Evolutionary conservation across 768 basidiomycete genomes (phyloP).

Genomic region (Tricholoma saponaceum): DNA sequence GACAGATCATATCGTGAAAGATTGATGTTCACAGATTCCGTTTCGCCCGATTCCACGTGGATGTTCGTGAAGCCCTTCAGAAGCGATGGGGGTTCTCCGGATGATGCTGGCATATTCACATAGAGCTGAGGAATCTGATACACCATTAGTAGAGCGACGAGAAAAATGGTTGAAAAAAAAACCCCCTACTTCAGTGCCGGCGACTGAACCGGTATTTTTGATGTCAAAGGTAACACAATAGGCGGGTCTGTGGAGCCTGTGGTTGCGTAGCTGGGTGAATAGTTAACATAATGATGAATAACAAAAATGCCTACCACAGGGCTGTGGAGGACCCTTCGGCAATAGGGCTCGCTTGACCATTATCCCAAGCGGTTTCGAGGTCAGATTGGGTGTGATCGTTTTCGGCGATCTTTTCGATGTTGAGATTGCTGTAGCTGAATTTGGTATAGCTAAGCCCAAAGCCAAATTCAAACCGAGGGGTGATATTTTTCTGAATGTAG

Average conservation of each 20-base stretch:
- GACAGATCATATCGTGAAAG: constrained; percentile 69
- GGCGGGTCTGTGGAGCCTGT: constrained; percentile 65
- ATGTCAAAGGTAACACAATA: constrained; percentile 62
- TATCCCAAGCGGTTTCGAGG: constrained; percentile 50
- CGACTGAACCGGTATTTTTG: constrained; percentile 55
- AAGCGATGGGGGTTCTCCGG: constrained; percentile 68
- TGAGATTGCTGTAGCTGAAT: constrained; percentile 66
- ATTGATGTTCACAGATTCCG: constrained; percentile 43
- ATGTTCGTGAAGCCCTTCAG: constrained; percentile 69
- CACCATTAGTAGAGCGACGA: not conserved
- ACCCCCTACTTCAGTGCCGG: constrained; percentile 68
- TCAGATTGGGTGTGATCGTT: constrained; percentile 35
- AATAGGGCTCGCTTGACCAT: constrained; percentile 50
- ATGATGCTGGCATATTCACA: constrained; percentile 56
- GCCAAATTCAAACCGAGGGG: constrained; percentile 85
- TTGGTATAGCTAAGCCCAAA: constrained; percentile 85
- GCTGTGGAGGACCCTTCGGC: constrained; percentile 58
- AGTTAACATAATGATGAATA: not conserved
- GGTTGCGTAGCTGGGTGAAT: not conserved
- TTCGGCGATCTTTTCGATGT: constrained; percentile 36
- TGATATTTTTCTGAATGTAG: constrained; percentile 51
- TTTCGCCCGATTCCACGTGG: constrained; percentile 44
- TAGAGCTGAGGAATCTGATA: constrained; percentile 71
- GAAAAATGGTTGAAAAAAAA: not conserved
- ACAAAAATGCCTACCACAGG: constrained; percentile 38